Base-by-base conservation (phyloP, 257 asterid species). In the Solanum sejunctum region DNA sequence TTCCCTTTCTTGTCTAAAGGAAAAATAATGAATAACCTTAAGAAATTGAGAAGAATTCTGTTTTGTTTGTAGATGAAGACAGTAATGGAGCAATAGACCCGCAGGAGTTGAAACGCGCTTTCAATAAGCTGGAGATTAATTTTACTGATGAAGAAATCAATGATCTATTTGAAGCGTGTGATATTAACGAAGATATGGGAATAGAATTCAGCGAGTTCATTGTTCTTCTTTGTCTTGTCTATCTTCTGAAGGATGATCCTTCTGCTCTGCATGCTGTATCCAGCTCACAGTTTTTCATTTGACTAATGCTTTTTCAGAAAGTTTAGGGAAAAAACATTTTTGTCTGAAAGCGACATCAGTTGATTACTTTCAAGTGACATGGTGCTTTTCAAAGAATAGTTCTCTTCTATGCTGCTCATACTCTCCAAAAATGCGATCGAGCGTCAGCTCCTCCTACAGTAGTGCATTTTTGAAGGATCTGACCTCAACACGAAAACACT, bases 221-320 rank as follows among this genome's bases (percentile, higher is more conserved):
- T 18, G 99, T 96, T 84, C 97, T 96, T 86, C 97, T 96, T 39
- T 96, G 98, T 88, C 97, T 96, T 16, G 97, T 94, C 83, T 92
- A 94, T 92, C 97, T 96, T 86, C 91, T 96, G 84, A 90, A 93
- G 93, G 94, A 94, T 82, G 95, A 89, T 87, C 91, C 94, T 61
- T 64, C 85, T 39, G 88, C 86, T 23, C 73, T 80, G 63, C 88
- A 84, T 79, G 92, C 89, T 63, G 93, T 93, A 90, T 91, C 93
- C 92, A 21, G n/a, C 39, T 49, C 57, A 88, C 85, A 54, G 8
- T 41, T 21, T 77, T 47, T 32, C 3, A 20, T 41, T n/a, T 21
- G 51, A 47, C 28, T 73, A 7, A 72, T 73, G 81, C 1, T 73
- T 73, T 47, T 73, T 12, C 55, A n/a, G 81, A 73, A 73, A 45